Evolutionary conservation across 805 yeast genomes (phyloP).

Genomic region (Candida verbasci): DNA sequence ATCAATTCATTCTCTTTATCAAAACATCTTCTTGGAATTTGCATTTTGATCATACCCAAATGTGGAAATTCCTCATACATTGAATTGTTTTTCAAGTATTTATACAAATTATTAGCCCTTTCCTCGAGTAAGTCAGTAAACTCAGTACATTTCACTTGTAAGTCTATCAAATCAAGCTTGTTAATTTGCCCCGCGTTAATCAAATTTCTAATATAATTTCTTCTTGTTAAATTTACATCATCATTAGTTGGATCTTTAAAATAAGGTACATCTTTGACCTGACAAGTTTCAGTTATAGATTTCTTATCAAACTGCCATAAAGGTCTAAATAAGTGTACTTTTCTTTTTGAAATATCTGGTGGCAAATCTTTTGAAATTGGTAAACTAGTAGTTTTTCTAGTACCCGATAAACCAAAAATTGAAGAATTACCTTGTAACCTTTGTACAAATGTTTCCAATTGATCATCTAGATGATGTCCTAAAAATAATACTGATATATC

Average conservation of each 20-base stretch:
- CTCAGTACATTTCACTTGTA: constrained; percentile 2
- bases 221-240: constrained; percentile 47
- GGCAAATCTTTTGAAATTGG: constrained; percentile 18
- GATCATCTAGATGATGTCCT: constrained; percentile 73
- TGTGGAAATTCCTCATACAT: not conserved
- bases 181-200: constrained; percentile 9
- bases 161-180: not conserved
- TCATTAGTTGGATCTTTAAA: constrained; percentile 67
- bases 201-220: constrained; percentile 53
- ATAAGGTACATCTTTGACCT: constrained; percentile 44
- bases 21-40: constrained; percentile 10
- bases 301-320: constrained; percentile 43
- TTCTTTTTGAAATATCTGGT: constrained; percentile 7
- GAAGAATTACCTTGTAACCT: constrained; percentile 42
- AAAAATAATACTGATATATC: constrained; percentile 39
- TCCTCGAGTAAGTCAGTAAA: constrained; percentile 7
- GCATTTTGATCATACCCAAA: constrained; percentile 7
- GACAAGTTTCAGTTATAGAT: constrained; percentile 45
- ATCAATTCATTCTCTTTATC: constrained; percentile 12
- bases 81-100: constrained; percentile 2
- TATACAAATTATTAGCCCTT: constrained; percentile 8
- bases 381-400: constrained; percentile 26
- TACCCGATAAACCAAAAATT: constrained; percentile 56
- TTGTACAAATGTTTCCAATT: constrained; percentile 62
- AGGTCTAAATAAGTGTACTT: constrained; percentile 44